phyloP scores from a whole-genome alignment of 2,329 filamentous ascomycete species.

The Zelopaecilomyces penicillatus region DNA sequence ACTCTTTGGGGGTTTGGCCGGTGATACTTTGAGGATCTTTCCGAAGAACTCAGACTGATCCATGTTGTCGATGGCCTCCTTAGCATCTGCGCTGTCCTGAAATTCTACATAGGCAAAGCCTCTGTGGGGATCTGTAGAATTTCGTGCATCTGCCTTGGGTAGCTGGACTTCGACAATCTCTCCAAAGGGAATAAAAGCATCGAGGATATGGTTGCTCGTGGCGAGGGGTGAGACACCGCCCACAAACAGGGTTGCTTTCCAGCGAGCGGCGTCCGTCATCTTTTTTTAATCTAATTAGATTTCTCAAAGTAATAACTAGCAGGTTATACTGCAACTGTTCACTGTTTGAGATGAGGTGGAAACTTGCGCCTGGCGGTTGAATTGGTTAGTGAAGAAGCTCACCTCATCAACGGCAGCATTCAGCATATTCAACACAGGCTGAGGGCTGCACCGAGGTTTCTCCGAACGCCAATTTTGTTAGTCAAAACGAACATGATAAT shows the following conservation, averaged over 20 bases:
- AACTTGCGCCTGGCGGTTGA: too few species aligned
- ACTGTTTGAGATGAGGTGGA: too few species aligned
- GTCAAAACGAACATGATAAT: too few species aligned
- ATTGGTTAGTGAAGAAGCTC: too few species aligned
- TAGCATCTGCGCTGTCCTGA: conserved; percentile 74
- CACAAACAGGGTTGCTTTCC: conserved; percentile 89
- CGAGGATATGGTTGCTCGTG: conserved; percentile 65
- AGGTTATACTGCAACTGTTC: too few species aligned
- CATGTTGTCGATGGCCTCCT: conserved; percentile 98
- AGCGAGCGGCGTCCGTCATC: conserved; percentile 76
- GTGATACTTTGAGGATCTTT: conserved; percentile 81
- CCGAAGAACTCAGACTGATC: conserved; percentile 94
- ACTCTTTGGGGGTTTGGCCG: conserved; percentile 87
- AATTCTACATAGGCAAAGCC: conserved; percentile 98
- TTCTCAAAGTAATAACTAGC: too few species aligned
- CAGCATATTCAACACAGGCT: neutral
- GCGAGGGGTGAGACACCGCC: conserved; percentile 78
- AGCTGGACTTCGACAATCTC: conserved; percentile 88
- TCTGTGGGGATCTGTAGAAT: conserved; percentile 69
- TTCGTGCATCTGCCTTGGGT: conserved; percentile 77
- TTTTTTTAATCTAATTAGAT: neutral
- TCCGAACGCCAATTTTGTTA: neutral
- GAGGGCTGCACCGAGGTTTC: neutral
- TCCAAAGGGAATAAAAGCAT: conserved; percentile 94
- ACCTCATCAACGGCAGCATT: too few species aligned